These are phyloP conservation scores for Tylopilus balloui DNA, from an alignment of 768 basidiomycete species.

Conservation along the genomic window DNA sequence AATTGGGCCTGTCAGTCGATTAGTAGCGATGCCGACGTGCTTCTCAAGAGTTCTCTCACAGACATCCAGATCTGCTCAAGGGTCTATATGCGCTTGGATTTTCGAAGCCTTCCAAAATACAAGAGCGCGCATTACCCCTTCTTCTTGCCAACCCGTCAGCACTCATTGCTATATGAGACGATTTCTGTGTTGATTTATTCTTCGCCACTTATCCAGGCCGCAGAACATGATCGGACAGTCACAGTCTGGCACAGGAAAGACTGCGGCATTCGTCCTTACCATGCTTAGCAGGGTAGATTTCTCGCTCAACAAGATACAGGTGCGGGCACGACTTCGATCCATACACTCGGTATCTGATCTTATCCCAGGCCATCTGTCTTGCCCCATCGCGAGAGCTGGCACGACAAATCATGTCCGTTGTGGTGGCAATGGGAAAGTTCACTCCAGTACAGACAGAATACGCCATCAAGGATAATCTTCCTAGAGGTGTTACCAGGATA, in stretches of 20 bases:
- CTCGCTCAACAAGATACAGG: slow-evolving; percentile 77
- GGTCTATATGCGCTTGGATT: slow-evolving; percentile 95
- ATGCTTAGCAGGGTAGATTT: slow-evolving; percentile 96
- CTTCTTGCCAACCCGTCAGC: slow-evolving; percentile 85
- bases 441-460: slow-evolving; percentile 91
- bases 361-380: slow-evolving; percentile 82
- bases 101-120: slow-evolving; percentile 97
- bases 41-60: slow-evolving; percentile 30
- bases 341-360: slow-evolving; percentile 2
- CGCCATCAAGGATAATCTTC: slow-evolving; percentile 86
- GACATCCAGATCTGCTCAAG: slow-evolving; percentile 83
- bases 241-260: slow-evolving; percentile 98
- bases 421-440: slow-evolving; percentile 92
- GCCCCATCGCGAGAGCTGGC: slow-evolving; percentile 97
- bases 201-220: slow-evolving; percentile 50
- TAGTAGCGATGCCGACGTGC: not conserved
- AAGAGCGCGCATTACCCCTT: slow-evolving; percentile 92
- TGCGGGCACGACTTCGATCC: slow-evolving; percentile 28
- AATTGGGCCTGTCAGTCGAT: slow-evolving; percentile 80
- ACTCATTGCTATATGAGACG: not conserved
- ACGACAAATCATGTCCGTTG: slow-evolving; percentile 94
- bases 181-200: slow-evolving; percentile 4
- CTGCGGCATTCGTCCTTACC: slow-evolving; percentile 94
- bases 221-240: slow-evolving; percentile 99
- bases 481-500: slow-evolving; percentile 58